Conservation (phyloP, 73 alveolate genomes). For the Blepharisma stoltei region DNA sequence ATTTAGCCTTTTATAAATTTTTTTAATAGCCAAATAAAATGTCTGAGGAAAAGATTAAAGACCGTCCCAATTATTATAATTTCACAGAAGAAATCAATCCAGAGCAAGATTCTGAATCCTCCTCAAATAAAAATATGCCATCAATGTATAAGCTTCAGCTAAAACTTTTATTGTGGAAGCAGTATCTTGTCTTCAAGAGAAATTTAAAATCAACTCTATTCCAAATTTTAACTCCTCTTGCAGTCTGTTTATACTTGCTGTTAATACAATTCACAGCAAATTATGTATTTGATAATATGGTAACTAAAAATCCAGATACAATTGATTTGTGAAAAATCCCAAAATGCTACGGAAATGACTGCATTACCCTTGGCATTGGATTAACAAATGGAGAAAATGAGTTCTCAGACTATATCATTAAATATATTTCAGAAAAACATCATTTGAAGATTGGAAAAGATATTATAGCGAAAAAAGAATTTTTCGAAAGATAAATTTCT, state of each 20-base stretch:
- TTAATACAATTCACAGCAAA: constrained; percentile 46
- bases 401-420: constrained; percentile 48
- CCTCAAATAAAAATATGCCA: too few relatives aligned
- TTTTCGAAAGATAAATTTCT: too few relatives aligned
- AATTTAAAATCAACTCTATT: constrained; percentile 37
- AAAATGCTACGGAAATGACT: constrained; percentile 43
- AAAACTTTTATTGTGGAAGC: not conserved
- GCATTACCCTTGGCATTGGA: constrained; percentile 72
- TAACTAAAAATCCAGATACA: constrained; percentile 38
- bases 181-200: constrained; percentile 1
- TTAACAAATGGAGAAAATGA: constrained; percentile 40
- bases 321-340: constrained; percentile 20
- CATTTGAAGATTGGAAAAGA: constrained; percentile 41
- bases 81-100: too few relatives aligned
- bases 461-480: too few relatives aligned
- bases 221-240: constrained; percentile 52
- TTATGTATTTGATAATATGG: constrained; percentile 34
- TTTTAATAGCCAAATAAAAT: too few relatives aligned
- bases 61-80: too few relatives aligned
- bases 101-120: too few relatives aligned
- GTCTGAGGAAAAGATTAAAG: too few relatives aligned
- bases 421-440: constrained; percentile 42
- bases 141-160: not conserved
- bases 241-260: constrained; percentile 43
- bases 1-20: too few relatives aligned